Evolutionary conservation across 106 monocot genomes (phyloP).

Genomic region (Dendrobium catenatum): DNA sequence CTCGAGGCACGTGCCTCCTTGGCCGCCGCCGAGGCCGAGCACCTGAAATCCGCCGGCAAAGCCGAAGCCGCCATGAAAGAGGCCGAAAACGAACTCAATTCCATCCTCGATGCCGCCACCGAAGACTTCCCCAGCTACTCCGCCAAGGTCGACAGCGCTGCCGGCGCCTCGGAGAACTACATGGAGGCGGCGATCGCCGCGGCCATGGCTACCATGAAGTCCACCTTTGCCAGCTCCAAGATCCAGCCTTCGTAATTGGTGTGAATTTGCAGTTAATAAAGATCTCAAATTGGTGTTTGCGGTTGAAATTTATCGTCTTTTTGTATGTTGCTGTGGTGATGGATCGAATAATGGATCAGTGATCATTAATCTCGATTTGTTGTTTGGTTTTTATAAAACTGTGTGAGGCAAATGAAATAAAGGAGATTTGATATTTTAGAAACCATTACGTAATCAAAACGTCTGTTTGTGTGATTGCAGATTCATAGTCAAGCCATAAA

Average conservation of each 20-base stretch:
- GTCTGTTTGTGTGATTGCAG: too few relatives aligned
- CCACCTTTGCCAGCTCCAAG: slow-evolving; percentile 17
- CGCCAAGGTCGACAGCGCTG: slow-evolving; percentile 8
- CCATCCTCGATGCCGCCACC: slow-evolving; percentile 32
- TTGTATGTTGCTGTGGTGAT: too few relatives aligned
- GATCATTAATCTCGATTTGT: too few relatives aligned
- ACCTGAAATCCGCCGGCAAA: background rate
- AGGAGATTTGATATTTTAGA: too few relatives aligned
- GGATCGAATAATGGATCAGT: too few relatives aligned
- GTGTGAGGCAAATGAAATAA: too few relatives aligned
- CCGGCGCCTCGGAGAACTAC: slow-evolving; percentile 25
- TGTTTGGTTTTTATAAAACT: too few relatives aligned
- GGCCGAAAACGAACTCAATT: slow-evolving; percentile 26
- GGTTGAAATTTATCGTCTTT: too few relatives aligned
- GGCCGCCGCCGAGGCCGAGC: slow-evolving; percentile 18
- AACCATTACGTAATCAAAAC: too few relatives aligned
- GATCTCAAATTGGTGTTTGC: too few relatives aligned
- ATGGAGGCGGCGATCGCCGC: slow-evolving; percentile 21
- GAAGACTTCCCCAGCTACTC: slow-evolving; percentile 5
- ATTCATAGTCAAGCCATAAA: too few relatives aligned
- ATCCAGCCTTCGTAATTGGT: slow-evolving; percentile 9
- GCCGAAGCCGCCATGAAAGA: slow-evolving; percentile 23
- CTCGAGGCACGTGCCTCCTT: slow-evolving; percentile 27
- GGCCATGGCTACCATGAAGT: slow-evolving; percentile 24
- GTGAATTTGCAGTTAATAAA: background rate